Base-by-base conservation (phyloP, 2,329 filamentous ascomycete species). In the Conoideocrella luteorostrata region DNA sequence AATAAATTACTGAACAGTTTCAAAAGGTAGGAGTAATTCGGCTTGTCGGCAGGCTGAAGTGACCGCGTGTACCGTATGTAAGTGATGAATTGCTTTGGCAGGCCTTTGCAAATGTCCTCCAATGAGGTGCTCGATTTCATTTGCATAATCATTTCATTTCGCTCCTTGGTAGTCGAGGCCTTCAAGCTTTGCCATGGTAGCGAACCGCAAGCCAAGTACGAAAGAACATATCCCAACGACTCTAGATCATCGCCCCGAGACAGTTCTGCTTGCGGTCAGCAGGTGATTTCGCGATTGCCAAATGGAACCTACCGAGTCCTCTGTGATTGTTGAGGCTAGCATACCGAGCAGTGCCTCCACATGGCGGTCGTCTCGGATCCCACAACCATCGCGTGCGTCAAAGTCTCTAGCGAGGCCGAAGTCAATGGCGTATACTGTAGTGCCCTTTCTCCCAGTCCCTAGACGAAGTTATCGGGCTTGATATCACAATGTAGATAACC, bases 391-490 rank as follows among this genome's bases (percentile, higher is more conserved):
- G 4, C 4, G 12, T 11, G 10, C 5, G 13, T 32, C 32, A 17
- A 37, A 29, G 13, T 47, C 32, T 18, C 22, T 35, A 63, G 93
- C 91, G 53, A 98, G 76, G 77, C 93, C 93, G 59, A 98, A 98
- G 70, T 97, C 93, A 57, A 97, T 97, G 39, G 96, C 91, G 58
- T 97, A 97, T 75, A 98, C 90, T 74, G 96, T 90, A 73, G 97
- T 97, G 53, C 93, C 93, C 61, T 91, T 88, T 79, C 96, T 97
- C 62, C 93, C 93, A 58, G 96, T 96, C 50, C 91, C 91, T 89
- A 97, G 95, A 97, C 77, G 74, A 97, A 97, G 79, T 98, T 97
- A 76, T 98, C 93, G 22, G 93, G 93, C 78, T 98, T 98, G 76
- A 98, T 97, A 68, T 97, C 93, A 70, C 93, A 90, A 74, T 98